These are phyloP conservation scores for Russula earlei DNA, from an alignment of 768 basidiomycete genomes.

Conservation along the genomic window DNA sequence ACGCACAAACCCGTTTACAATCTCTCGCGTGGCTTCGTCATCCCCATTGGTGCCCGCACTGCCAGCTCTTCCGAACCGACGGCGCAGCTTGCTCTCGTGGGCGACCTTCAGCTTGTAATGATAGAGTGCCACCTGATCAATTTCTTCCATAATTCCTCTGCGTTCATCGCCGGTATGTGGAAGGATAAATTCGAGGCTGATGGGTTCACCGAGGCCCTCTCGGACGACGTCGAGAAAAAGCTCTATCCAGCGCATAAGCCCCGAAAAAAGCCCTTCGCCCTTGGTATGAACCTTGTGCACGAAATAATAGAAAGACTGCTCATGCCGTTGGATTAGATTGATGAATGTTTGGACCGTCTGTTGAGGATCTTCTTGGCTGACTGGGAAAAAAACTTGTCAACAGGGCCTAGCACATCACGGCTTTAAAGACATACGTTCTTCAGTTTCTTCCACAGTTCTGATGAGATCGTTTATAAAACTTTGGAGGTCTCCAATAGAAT, in stretches of 20 bases:
- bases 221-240: slow-evolving; percentile 85
- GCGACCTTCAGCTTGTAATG: slow-evolving; percentile 92
- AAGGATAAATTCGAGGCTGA: slow-evolving; percentile 84
- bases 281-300: slow-evolving; percentile 98
- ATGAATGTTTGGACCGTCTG: slow-evolving; percentile 89
- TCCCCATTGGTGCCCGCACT: slow-evolving; percentile 53
- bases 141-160: slow-evolving; percentile 66
- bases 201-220: slow-evolving; percentile 64
- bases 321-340: slow-evolving; percentile 86
- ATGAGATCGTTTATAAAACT: slow-evolving; percentile 94
- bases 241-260: slow-evolving; percentile 95
- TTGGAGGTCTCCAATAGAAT: slow-evolving; percentile 86
- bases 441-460: slow-evolving; percentile 83
- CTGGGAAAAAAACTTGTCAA: slow-evolving; percentile 30
- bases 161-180: slow-evolving; percentile 77
- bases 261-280: slow-evolving; percentile 87
- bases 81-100: slow-evolving; percentile 86
- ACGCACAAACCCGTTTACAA: slow-evolving; percentile 73
- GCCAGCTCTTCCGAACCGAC: slow-evolving; percentile 58
- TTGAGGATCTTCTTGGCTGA: slow-evolving; percentile 74
- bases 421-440: slow-evolving; percentile 57
- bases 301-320: slow-evolving; percentile 91
- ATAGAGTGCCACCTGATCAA: slow-evolving; percentile 83
- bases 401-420: neutral
- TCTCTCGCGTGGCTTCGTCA: slow-evolving; percentile 72